Conservation (phyloP, 2,329 filamentous ascomycete species). For the Aureobasidium vineae region DNA sequence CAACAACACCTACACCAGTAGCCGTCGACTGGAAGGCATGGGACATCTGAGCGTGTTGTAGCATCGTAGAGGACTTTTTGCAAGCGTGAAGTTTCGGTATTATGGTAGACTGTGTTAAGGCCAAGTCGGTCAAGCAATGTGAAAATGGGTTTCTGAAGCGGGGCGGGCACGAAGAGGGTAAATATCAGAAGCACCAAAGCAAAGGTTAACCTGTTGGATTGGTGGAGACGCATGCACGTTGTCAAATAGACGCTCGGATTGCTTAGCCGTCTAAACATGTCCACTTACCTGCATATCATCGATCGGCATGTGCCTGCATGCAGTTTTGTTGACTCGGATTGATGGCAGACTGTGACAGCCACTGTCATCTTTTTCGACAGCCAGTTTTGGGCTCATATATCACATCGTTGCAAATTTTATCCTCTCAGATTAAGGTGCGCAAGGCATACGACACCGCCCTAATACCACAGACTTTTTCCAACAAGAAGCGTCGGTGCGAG, state of each 20-base stretch:
- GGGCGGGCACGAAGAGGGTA: constrained; percentile 4
- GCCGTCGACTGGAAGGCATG: constrained; percentile 10
- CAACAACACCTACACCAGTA: not conserved
- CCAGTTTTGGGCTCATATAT: not conserved
- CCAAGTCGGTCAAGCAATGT: not conserved
- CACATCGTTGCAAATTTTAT: not conserved
- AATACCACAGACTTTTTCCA: not conserved
- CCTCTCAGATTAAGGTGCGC: not conserved
- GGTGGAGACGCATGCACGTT: constrained; percentile 24
- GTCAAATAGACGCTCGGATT: constrained; percentile 23
- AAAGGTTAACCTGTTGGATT: not conserved
- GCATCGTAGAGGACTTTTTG: not conserved
- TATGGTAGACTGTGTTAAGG: not conserved
- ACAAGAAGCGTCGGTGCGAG: constrained; percentile 6
- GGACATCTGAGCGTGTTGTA: constrained; percentile 20
- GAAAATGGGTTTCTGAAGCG: not conserved
- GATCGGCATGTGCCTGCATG: constrained; percentile 20
- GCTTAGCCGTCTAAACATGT: constrained; percentile 13
- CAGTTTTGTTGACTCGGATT: constrained; percentile 8
- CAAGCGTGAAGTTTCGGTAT: not conserved
- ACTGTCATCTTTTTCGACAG: not conserved
- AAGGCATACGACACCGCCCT: not conserved
- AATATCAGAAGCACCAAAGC: constrained; percentile 4
- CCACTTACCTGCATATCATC: constrained; percentile 13
- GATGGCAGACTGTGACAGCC: not conserved